Conservation (phyloP, 2,329 filamentous ascomycete genomes). For the Rosellinia necatrix region DNA sequence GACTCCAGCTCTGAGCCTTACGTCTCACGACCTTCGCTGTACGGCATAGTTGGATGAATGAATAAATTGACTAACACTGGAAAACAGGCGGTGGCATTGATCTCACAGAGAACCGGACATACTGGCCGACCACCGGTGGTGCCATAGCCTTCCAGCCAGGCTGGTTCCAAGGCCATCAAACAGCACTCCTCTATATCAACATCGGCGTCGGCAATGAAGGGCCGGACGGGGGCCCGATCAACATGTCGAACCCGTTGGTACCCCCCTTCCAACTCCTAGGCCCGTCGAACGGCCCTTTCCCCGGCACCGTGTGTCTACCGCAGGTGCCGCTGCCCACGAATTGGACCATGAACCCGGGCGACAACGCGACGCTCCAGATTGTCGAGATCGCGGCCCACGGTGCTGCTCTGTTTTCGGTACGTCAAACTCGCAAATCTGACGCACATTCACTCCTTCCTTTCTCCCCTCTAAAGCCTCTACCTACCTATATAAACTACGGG, state of each 20-base stretch:
- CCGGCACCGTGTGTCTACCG: conserved; percentile 85
- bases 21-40: background rate
- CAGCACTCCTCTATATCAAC: conserved; percentile 87
- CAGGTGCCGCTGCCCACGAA: conserved; percentile 83
- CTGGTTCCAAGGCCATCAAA: conserved; percentile 89
- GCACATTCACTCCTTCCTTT: background rate
- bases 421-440: no score
- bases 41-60: background rate
- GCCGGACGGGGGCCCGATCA: conserved; percentile 68
- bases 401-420: conserved; percentile 70
- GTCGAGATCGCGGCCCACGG: conserved; percentile 74
- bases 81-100: conserved; percentile 78
- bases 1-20: background rate
- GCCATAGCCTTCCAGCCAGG: conserved; percentile 90
- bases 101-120: conserved; percentile 80
- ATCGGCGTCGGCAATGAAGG: conserved; percentile 78
- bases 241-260: conserved; percentile 87
- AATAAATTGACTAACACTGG: conserved; percentile 6
- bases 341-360: conserved; percentile 73
- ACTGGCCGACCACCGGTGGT: conserved; percentile 87
- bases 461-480: background rate
- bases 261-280: conserved; percentile 81
- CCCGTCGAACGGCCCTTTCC: conserved; percentile 81
- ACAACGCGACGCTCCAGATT: conserved; percentile 79
- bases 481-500: background rate